A percentile compares a stretch with the other conserved stretches of the same genome.
phyloP scores from a whole-genome alignment of 1,284 basidiomycete species.

The Wolfiporia cocos region DNA sequence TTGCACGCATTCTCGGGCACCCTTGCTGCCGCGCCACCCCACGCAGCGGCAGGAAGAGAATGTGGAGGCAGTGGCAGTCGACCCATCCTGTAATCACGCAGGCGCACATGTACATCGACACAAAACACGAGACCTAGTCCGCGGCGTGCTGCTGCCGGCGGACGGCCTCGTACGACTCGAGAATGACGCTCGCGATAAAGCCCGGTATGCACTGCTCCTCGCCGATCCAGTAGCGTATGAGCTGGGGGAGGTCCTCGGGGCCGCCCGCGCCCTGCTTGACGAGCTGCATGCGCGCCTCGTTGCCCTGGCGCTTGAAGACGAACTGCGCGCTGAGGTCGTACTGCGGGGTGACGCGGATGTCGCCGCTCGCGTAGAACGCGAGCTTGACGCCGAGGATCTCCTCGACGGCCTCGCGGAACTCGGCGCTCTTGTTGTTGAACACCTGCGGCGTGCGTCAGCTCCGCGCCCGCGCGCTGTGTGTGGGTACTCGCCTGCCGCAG shows the following conservation, averaged over 20 bases:
- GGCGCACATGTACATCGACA: too few species aligned
- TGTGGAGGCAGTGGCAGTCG: too few species aligned
- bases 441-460: constrained; percentile 44
- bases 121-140: too few species aligned
- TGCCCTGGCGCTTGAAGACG: constrained; percentile 55
- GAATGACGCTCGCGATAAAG: constrained; percentile 67
- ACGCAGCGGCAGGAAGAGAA: too few species aligned
- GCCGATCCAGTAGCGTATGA: constrained; percentile 71
- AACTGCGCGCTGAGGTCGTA: constrained; percentile 70
- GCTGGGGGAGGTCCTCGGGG: constrained; percentile 56
- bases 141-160: neutral
- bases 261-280: constrained; percentile 64
- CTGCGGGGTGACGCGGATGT: constrained; percentile 77
- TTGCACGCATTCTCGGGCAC: too few species aligned
- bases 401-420: constrained; percentile 78
- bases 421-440: constrained; percentile 69
- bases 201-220: constrained; percentile 69
- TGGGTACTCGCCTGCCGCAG: constrained; percentile 53
- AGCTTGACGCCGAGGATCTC: constrained; percentile 82
- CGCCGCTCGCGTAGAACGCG: constrained; percentile 78
- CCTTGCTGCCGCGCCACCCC: too few species aligned
- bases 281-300: constrained; percentile 58
- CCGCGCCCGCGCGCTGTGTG: neutral
- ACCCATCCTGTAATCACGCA: too few species aligned
- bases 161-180: constrained; percentile 59